Percentiles rank a stretch among this genome's conserved stretches.
Conservation (phyloP, 208 protist species). For the Strigomonas galati region DNA sequence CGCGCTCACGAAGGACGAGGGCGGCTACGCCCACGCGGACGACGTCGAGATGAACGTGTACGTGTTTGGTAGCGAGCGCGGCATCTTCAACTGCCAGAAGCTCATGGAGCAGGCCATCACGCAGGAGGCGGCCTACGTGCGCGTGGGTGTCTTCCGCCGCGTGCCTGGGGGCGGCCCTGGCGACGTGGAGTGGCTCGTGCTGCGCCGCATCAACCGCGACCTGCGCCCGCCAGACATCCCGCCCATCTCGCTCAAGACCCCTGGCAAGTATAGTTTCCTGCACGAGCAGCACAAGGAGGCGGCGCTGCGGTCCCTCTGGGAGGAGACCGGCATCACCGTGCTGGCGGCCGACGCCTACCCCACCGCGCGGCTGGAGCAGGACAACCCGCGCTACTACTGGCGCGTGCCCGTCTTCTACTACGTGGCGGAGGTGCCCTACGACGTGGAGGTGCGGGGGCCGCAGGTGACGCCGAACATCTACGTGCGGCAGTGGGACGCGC, state of each 20-base stretch:
- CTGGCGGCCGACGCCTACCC: slow-evolving; percentile 56
- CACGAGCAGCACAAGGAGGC: slow-evolving; percentile 89
- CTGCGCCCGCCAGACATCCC: slow-evolving; percentile 86
- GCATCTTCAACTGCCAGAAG: slow-evolving; percentile 83
- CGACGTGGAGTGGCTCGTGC: slow-evolving; percentile 78
- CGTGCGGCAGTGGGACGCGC: slow-evolving; percentile 79
- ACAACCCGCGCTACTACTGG: slow-evolving; percentile 76
- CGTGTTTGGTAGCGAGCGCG: slow-evolving; percentile 87
- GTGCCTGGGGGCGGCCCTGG: slow-evolving; percentile 22
- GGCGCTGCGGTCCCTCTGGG: slow-evolving; percentile 81
- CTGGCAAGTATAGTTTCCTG: slow-evolving; percentile 89
- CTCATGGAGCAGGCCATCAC: slow-evolving; percentile 79
- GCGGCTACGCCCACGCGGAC: slow-evolving; percentile 68
- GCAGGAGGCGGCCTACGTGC: slow-evolving; percentile 83
- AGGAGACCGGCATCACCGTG: slow-evolving; percentile 90
- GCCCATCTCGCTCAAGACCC: slow-evolving; percentile 86
- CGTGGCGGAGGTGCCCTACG: slow-evolving; percentile 79
- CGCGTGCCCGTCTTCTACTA: slow-evolving; percentile 89
- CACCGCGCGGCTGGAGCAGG: slow-evolving; percentile 56
- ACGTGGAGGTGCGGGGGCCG: slow-evolving; percentile 73
- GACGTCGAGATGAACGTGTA: slow-evolving; percentile 89
- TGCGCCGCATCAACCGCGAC: slow-evolving; percentile 90
- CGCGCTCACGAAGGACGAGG: slow-evolving; percentile 22
- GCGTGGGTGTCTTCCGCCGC: slow-evolving; percentile 82
- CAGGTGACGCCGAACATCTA: slow-evolving; percentile 72